These are phyloP conservation scores for Rhodocollybia butyracea DNA, from an alignment of 768 basidiomycete species.

Conservation along the genomic window DNA sequence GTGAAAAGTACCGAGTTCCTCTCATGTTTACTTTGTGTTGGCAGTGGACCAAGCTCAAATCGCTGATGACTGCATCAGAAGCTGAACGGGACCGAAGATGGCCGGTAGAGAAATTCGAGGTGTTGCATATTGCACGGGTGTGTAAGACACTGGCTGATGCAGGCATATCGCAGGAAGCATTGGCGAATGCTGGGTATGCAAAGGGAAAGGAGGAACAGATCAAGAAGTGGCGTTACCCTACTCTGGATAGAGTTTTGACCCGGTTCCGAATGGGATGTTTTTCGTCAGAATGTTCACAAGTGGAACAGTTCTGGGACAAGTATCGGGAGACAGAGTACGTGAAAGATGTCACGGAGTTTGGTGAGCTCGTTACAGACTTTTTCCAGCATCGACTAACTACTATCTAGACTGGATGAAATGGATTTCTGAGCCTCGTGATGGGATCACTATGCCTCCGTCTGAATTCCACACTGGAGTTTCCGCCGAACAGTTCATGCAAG, in stretches of 20 bases:
- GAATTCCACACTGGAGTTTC: neutral
- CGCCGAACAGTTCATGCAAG: neutral
- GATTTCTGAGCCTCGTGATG: neutral
- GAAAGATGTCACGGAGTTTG: neutral
- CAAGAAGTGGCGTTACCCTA: neutral
- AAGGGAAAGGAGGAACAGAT: neutral
- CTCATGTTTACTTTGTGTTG: neutral
- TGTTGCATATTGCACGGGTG: conserved; percentile 6
- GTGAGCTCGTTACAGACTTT: neutral
- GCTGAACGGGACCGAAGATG: neutral
- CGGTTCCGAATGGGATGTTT: conserved; percentile 3
- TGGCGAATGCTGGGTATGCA: neutral
- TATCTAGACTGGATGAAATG: neutral
- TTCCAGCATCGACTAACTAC: neutral
- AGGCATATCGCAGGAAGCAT: neutral
- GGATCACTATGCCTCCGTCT: neutral
- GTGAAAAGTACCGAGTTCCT: conserved; percentile 1
- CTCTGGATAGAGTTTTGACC: conserved; percentile 1
- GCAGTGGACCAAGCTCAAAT: neutral
- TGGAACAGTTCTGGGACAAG: conserved; percentile 2
- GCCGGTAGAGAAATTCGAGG: conserved; percentile 2
- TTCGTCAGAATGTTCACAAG: neutral
- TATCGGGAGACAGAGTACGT: conserved; percentile 1
- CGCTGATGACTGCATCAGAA: neutral
- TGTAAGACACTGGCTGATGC: conserved; percentile 8